Percentiles rank a stretch among this genome's conserved stretches.
phyloP scores from a whole-genome alignment of 2,329 filamentous ascomycete genomes.

The Zasmidium citrigriseum region DNA sequence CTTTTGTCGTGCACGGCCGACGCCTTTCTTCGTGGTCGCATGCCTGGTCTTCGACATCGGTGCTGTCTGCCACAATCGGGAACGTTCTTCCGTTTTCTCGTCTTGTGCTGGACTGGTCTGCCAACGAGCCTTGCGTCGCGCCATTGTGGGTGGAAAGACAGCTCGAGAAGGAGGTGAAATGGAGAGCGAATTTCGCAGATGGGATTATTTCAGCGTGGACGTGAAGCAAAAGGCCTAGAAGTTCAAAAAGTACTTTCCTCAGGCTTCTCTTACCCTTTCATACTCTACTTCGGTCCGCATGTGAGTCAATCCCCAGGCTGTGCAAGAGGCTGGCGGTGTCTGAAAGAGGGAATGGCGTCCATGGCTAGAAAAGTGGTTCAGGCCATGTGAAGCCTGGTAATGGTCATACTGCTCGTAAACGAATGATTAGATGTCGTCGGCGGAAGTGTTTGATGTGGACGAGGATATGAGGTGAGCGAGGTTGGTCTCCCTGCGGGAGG shows the following conservation, averaged over 20 bases:
- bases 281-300: neutral
- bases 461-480: neutral
- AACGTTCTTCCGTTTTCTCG: neutral
- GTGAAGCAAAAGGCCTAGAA: no score
- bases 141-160: no score
- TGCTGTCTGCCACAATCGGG: neutral
- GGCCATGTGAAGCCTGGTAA: no score
- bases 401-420: no score
- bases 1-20: conserved; percentile 3
- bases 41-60: neutral
- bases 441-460: neutral
- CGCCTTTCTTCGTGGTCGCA: neutral
- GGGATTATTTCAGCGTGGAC: no score
- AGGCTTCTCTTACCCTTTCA: neutral
- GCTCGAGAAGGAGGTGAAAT: no score
- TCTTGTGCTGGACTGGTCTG: neutral
- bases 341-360: neutral
- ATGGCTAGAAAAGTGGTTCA: neutral
- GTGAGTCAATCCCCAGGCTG: neutral
- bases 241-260: neutral
- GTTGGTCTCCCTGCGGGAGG: neutral
- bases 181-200: no score
- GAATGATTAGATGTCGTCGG: no score
- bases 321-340: neutral
- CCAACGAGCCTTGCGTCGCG: neutral